Conservation (phyloP, 768 basidiomycete species). For the Rhodocollybia butyracea region DNA sequence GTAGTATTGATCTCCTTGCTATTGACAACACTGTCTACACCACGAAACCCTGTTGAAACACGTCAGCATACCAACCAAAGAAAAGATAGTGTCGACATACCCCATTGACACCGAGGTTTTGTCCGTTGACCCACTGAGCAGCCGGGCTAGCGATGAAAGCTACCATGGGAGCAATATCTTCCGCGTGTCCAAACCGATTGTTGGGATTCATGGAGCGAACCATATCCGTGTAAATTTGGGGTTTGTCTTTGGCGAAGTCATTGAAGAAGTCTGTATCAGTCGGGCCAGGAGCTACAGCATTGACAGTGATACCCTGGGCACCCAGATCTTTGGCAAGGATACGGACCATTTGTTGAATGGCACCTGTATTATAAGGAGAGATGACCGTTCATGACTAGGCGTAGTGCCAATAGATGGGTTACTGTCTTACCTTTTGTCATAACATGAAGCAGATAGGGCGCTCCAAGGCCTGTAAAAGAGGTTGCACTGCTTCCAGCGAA, state of each 20-base stretch:
- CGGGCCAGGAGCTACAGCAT: constrained; percentile 54
- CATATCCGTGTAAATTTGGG: constrained; percentile 45
- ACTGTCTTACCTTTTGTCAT: constrained; percentile 35
- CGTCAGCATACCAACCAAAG: neutral
- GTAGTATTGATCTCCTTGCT: too few species aligned
- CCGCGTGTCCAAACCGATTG: constrained; percentile 43
- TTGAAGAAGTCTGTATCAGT: constrained; percentile 55
- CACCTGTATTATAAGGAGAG: constrained; percentile 34
- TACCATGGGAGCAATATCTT: constrained; percentile 53
- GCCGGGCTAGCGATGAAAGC: constrained; percentile 51
- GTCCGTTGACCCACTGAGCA: constrained; percentile 56
- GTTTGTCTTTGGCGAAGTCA: too few species aligned
- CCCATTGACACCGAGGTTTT: constrained; percentile 56
- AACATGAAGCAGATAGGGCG: constrained; percentile 48
- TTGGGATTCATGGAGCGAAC: constrained; percentile 45
- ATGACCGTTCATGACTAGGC: too few species aligned
- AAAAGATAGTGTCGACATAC: constrained; percentile 28
- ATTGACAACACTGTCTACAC: neutral
- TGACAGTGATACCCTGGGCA: constrained; percentile 49
- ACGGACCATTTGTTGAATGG: constrained; percentile 55
- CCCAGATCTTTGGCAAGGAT: constrained; percentile 61
- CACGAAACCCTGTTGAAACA: neutral
- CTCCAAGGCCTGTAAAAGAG: constrained; percentile 35
- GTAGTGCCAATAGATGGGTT: neutral
- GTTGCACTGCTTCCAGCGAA: constrained; percentile 56